phyloP scores from a whole-genome alignment of 768 basidiomycete genomes.

The Neoboletus subvelutipes region DNA sequence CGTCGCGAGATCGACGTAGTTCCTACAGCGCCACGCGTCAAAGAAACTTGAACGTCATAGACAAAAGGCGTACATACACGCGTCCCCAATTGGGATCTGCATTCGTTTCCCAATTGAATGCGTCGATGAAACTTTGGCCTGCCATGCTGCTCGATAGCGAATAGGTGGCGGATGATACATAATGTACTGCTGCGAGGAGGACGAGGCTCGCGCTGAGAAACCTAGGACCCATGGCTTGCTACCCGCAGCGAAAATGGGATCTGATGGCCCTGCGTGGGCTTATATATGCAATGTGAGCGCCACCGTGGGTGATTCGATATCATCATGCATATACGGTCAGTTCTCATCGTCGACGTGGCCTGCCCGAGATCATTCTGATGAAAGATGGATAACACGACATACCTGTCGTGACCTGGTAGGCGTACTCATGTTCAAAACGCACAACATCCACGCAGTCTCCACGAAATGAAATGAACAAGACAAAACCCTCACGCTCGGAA shows the following conservation, averaged over 20 bases:
- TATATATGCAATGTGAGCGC: not conserved
- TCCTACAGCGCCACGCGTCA: slow-evolving; percentile 24
- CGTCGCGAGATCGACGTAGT: slow-evolving; percentile 47
- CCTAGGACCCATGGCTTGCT: not conserved
- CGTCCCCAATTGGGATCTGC: slow-evolving; percentile 33
- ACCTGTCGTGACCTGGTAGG: not conserved
- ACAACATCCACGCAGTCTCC: not conserved
- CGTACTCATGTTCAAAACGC: not conserved
- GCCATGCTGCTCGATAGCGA: slow-evolving; percentile 42
- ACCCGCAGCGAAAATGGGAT: not conserved
- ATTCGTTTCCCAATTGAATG: slow-evolving; percentile 27
- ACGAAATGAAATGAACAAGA: not conserved
- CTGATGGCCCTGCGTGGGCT: not conserved
- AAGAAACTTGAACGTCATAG: not conserved
- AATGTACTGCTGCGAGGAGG: slow-evolving; percentile 6
- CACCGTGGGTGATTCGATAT: not conserved
- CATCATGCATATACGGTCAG: not conserved
- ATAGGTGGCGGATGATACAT: slow-evolving; percentile 44
- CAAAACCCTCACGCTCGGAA: not conserved
- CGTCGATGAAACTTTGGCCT: slow-evolving; percentile 49
- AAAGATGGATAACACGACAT: not conserved
- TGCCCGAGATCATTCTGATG: not conserved
- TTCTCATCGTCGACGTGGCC: not conserved
- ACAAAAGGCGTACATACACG: slow-evolving; percentile 15
- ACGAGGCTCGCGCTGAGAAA: not conserved